A percentile compares a stretch with the other conserved stretches of the same genome.
phyloP scores from a whole-genome alignment of 169 alveolate genomes.

The Hepatocystis sp. region DNA sequence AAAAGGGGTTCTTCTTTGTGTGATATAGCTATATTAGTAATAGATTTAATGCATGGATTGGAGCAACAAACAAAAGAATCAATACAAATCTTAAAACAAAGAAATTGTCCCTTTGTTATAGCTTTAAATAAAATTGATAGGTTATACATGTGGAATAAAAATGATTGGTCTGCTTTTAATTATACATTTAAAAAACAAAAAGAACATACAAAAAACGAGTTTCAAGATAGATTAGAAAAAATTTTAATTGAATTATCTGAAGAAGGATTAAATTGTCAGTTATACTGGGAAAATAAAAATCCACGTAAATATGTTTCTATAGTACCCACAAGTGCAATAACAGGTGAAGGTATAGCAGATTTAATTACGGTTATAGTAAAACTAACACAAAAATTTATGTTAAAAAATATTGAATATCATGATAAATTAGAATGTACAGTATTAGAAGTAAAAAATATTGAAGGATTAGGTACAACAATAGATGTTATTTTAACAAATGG shows the following conservation, averaged over 20 bases:
- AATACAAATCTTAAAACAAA: conserved; percentile 91
- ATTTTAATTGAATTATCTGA: conserved; percentile 93
- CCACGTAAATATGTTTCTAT: conserved; percentile 94
- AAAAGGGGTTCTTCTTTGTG: conserved; percentile 99
- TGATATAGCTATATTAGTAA: conserved; percentile 98
- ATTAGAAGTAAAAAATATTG: conserved; percentile 96
- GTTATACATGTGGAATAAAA: conserved; percentile 95
- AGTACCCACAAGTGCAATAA: conserved; percentile 99
- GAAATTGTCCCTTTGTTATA: conserved; percentile 97
- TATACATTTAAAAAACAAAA: conserved; percentile 89
- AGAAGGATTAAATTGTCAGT: conserved; percentile 96
- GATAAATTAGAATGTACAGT: conserved; percentile 96
- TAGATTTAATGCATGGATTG: conserved; percentile 99
- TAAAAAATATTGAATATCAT: conserved; percentile 88
- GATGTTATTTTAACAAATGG: conserved; percentile 99
- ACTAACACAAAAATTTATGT: conserved; percentile 92
- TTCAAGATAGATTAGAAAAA: conserved; percentile 86
- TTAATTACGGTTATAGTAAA: conserved; percentile 93
- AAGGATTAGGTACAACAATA: conserved; percentile 99
- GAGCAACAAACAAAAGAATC: conserved; percentile 98
- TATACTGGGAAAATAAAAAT: conserved; percentile 97
- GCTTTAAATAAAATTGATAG: conserved; percentile 99
- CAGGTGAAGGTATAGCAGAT: conserved; percentile 99
- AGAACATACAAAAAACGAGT: conserved; percentile 90
- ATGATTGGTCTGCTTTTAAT: conserved; percentile 92